Base-by-base conservation (phyloP, 805 yeast genomes). In the Candida ponderosae region DNA sequence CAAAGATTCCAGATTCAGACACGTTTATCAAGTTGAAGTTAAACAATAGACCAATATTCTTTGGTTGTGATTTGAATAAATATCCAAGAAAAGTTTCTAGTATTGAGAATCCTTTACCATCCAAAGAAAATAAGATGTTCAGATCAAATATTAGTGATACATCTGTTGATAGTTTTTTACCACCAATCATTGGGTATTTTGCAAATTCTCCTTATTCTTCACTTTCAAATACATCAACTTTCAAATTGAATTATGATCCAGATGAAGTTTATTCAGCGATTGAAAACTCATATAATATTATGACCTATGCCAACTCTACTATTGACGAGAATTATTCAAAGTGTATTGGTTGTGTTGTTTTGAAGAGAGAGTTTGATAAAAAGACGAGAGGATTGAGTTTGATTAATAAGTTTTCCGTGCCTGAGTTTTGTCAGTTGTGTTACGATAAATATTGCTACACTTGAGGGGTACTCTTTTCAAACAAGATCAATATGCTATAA, bases 21-120 rank as follows among this genome's bases (percentile, higher is more conserved):
- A 63, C 75, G 2, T 74, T 80, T 46, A 33, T 66, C n/a, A 56
- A 62, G 34, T 46, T 57, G 40, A 72, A 74, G 37, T 63, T 81
- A 38, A 70, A 72, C 9, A 62, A 74, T 9, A 71, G 62, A 40
- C 96, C 96, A 13, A 64, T 79, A 0, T 86, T 87, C 58, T 82
- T 88, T 53, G 96, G 97, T 5, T 89, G 96, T 60, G 30, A 37
- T 35, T 42, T 45, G 29, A 53, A 39, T 14, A 35, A 36, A 27
- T 47, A 35, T 32, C 44, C 38, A 11, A 45, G 27, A 21, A 33
- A 45, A n/a, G n/a, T n/a, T n/a, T n/a, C n/a, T n/a, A n/a, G n/a
- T n/a, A n/a, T n/a, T n/a, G n/a, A n/a, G n/a, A n/a, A n/a, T n/a
- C n/a, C n/a, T n/a, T n/a, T n/a, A n/a, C n/a, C n/a, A n/a, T n/a